Percentiles rank a stretch among this genome's conserved stretches.
These are phyloP conservation scores for Diplodia corticola DNA, from an alignment of 2,329 filamentous ascomycete species.

Conservation along the genomic window DNA sequence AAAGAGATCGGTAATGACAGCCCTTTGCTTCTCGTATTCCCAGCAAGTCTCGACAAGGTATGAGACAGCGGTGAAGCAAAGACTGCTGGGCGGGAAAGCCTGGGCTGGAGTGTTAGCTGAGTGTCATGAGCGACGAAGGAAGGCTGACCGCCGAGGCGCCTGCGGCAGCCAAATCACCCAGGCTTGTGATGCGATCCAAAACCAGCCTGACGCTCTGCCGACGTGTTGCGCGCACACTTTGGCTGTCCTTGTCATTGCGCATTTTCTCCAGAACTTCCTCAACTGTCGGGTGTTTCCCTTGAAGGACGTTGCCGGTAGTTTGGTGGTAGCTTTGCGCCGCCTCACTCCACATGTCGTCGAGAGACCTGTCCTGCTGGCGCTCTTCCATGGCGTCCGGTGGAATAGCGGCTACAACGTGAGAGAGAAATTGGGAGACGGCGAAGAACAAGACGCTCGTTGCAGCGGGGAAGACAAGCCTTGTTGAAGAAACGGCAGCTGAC, in stretches of 20 bases:
- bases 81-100: neutral
- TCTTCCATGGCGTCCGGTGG: constrained; percentile 27
- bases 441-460: too few relatives aligned
- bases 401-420: too few relatives aligned
- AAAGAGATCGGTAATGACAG: neutral
- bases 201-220: neutral
- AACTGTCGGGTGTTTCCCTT: neutral
- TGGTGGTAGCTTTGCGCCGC: neutral
- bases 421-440: too few relatives aligned
- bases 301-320: neutral
- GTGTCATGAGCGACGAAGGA: too few relatives aligned
- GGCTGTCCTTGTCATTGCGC: neutral
- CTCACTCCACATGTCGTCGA: neutral
- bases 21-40: neutral
- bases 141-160: neutral
- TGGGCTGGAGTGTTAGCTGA: neutral
- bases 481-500: too few relatives aligned
- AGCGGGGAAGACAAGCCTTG: too few relatives aligned
- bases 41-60: neutral
- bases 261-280: neutral
- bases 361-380: neutral
- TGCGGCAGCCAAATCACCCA: neutral
- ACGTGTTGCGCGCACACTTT: neutral
- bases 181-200: neutral
- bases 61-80: neutral